These are phyloP conservation scores for Alternaria arbusti DNA, from an alignment of 2,329 filamentous ascomycete species.

Conservation along the genomic window DNA sequence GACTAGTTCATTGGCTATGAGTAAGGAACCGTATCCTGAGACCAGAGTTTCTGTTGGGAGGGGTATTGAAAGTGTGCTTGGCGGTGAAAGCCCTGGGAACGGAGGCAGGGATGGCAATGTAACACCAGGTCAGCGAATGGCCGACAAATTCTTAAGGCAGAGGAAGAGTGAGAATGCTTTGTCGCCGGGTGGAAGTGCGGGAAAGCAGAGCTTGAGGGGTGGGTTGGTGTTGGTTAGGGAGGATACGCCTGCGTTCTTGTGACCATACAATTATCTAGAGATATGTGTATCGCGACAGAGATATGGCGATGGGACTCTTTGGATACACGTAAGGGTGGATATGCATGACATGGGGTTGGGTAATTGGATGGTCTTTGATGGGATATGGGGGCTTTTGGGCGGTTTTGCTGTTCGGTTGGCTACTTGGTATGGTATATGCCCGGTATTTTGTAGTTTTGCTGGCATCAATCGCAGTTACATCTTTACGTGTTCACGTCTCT, in stretches of 20 bases:
- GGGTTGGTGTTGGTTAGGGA: conserved; percentile 19
- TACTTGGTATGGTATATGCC: neutral
- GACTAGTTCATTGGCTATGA: conserved; percentile 21
- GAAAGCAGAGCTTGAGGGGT: conserved; percentile 7
- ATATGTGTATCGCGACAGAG: neutral
- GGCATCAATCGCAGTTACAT: neutral
- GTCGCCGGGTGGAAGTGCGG: neutral
- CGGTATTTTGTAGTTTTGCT: neutral
- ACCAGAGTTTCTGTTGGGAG: conserved; percentile 5
- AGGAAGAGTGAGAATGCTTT: conserved; percentile 16
- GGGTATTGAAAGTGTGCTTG: conserved; percentile 16
- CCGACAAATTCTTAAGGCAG: conserved; percentile 35
- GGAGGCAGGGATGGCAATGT: conserved; percentile 16
- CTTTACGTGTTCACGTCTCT: fast-evolving
- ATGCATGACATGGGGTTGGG: neutral
- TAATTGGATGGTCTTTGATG: neutral
- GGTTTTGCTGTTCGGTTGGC: neutral
- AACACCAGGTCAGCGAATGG: conserved; percentile 43
- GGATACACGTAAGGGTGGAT: neutral
- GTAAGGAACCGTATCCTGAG: conserved; percentile 22
- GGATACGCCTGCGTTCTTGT: conserved; percentile 34
- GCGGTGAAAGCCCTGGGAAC: neutral
- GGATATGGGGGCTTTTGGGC: neutral
- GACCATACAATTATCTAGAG: neutral
- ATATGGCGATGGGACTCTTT: neutral